phyloP scores from a whole-genome alignment of 2,329 filamentous ascomycete genomes.

The Lasiodiplodia hormozganensis region DNA sequence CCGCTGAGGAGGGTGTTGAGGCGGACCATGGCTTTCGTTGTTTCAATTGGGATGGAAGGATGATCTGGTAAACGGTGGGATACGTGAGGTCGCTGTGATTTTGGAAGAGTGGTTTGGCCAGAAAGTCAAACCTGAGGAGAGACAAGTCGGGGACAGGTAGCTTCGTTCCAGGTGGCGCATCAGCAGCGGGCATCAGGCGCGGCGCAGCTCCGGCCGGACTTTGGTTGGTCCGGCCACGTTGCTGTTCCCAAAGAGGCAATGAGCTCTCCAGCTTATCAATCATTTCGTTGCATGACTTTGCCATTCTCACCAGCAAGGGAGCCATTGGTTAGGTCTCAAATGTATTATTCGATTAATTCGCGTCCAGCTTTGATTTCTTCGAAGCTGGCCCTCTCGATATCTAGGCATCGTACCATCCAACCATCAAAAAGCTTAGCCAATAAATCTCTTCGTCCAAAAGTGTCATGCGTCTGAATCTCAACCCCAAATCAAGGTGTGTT shows the following conservation, averaged over 20 bases:
- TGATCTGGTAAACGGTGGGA: too few relatives aligned
- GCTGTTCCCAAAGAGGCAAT: slow-evolving; percentile 3
- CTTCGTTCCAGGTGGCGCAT: slow-evolving; percentile 7
- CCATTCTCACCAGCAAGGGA: neutral
- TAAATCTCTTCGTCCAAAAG: neutral
- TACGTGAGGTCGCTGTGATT: too few relatives aligned
- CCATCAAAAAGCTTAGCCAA: neutral
- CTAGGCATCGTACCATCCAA: slow-evolving; percentile 5
- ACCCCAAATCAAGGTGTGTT: neutral
- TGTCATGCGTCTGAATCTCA: neutral
- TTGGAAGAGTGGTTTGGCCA: neutral
- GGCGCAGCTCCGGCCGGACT: slow-evolving; percentile 8
- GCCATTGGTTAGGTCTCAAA: neutral
- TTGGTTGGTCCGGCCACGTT: slow-evolving; percentile 17
- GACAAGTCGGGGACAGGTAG: neutral
- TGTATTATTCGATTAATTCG: slow-evolving; percentile 4
- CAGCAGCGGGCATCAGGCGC: neutral
- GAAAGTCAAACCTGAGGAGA: neutral
- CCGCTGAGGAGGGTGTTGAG: slow-evolving; percentile 39
- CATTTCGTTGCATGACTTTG: neutral
- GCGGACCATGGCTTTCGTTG: slow-evolving; percentile 28
- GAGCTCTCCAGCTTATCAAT: slow-evolving; percentile 20
- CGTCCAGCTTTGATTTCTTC: neutral
- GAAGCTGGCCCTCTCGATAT: neutral
- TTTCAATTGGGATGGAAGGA: too few relatives aligned